Conservation (phyloP, 768 basidiomycete genomes). For the Suillus ampliporus region DNA sequence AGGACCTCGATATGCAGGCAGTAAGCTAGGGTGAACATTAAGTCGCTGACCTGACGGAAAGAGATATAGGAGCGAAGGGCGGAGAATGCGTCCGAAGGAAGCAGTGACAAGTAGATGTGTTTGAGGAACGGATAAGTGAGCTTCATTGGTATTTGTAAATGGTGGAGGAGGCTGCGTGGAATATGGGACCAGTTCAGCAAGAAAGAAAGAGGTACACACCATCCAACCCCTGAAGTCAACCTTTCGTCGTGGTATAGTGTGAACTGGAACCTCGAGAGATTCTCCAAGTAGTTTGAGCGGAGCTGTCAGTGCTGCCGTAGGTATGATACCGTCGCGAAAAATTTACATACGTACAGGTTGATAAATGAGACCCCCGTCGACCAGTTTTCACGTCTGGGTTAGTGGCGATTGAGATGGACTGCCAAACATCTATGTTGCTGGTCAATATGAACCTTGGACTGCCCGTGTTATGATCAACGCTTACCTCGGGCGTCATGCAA, state of each 20-base stretch:
- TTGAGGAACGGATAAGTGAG: slow-evolving; percentile 23
- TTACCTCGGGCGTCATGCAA: slow-evolving; percentile 68
- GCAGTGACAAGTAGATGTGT: slow-evolving; percentile 80
- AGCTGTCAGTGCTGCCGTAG: slow-evolving; percentile 48
- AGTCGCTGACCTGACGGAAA: slow-evolving; percentile 67
- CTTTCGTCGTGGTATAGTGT: slow-evolving; percentile 64
- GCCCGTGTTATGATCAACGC: slow-evolving; percentile 19
- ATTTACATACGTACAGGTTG: slow-evolving; percentile 50
- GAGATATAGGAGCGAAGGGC: slow-evolving; percentile 58
- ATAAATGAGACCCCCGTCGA: slow-evolving; percentile 60
- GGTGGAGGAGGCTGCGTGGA: slow-evolving; percentile 48
- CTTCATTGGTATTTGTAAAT: slow-evolving; percentile 28
- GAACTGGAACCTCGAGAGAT: slow-evolving; percentile 56
- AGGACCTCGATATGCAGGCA: slow-evolving; percentile 88
- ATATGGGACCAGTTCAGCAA: slow-evolving; percentile 21
- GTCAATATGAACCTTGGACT: slow-evolving; percentile 20
- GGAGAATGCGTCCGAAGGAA: slow-evolving; percentile 89
- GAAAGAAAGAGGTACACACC: slow-evolving; percentile 43
- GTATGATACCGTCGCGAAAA: not conserved
- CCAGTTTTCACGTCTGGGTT: slow-evolving; percentile 71
- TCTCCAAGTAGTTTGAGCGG: slow-evolving; percentile 69
- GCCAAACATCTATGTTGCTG: slow-evolving; percentile 72
- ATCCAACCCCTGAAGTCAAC: slow-evolving; percentile 68
- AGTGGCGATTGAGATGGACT: slow-evolving; percentile 68
- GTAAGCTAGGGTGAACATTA: slow-evolving; percentile 89